phyloP scores from a whole-genome alignment of 225 moss, liverwort and hornwort species.

The Thuidium tamariscinum region DNA sequence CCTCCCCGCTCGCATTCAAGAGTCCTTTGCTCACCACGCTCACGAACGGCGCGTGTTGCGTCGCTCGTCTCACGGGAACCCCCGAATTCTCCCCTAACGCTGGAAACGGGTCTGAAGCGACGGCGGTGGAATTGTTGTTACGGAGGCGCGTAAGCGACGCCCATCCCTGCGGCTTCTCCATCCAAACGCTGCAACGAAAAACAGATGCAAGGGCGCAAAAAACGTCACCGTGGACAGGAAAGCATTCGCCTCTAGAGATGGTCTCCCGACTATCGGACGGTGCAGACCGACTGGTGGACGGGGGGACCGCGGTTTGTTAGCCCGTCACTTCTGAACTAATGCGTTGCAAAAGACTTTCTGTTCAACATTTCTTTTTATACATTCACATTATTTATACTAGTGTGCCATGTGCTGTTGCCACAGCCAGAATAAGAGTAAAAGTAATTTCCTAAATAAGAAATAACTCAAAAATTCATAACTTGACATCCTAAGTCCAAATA shows the following conservation, averaged over 20 bases:
- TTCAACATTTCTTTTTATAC: too few relatives aligned
- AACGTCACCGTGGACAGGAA: neutral
- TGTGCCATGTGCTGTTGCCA: too few relatives aligned
- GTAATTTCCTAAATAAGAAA: too few relatives aligned
- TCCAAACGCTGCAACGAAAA: neutral
- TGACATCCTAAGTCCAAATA: too few relatives aligned
- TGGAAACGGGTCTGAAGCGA: conserved; percentile 17
- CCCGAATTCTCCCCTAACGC: neutral
- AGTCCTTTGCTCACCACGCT: conserved; percentile 19
- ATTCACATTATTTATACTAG: neutral
- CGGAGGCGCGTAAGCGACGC: conserved; percentile 33
- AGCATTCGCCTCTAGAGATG: neutral
- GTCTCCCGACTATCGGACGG: neutral
- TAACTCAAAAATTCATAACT: too few relatives aligned
- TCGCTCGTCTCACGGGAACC: neutral
- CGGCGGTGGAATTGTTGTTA: neutral
- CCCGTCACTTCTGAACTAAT: neutral
- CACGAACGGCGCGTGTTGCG: conserved; percentile 15
- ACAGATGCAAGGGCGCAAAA: neutral
- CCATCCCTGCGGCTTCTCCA: conserved; percentile 51
- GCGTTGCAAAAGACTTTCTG: neutral
- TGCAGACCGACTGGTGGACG: neutral
- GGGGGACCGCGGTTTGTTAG: neutral
- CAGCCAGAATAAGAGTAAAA: too few relatives aligned
- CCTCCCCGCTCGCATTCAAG: neutral